Conservation (phyloP, 768 basidiomycete species). For the Inosperma sp. region DNA sequence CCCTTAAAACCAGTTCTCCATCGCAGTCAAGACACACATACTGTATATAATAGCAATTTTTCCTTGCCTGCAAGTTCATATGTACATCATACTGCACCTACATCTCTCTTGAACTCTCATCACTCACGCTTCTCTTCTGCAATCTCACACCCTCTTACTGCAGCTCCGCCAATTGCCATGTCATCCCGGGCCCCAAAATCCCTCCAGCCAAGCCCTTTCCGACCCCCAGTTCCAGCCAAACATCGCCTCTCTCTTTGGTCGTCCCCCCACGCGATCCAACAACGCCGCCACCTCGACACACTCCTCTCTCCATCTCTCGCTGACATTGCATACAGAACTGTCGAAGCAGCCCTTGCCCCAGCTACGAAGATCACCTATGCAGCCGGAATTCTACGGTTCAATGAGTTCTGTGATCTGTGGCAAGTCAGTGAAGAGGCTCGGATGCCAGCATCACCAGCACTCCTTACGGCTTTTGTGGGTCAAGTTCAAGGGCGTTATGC, state of each 20-base stretch:
- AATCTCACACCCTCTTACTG: background rate
- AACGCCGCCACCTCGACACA: background rate
- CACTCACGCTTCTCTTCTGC: background rate
- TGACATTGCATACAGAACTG: background rate
- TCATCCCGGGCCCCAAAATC: background rate
- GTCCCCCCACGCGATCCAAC: constrained; percentile 11
- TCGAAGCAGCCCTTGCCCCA: constrained; percentile 15
- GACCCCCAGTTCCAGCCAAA: constrained; percentile 16
- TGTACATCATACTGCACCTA: no score
- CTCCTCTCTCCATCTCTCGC: constrained; percentile 12
- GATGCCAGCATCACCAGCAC: constrained; percentile 27
- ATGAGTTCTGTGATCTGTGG: constrained; percentile 32
- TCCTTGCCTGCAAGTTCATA: no score
- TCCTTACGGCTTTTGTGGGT: constrained; percentile 25
- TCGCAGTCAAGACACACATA: no score
- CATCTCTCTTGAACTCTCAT: background rate
- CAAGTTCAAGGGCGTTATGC: constrained; percentile 1
- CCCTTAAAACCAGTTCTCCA: no score
- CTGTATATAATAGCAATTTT: no score
- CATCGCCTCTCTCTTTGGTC: constrained; percentile 16
- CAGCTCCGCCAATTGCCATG: no score
- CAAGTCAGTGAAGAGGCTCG: constrained; percentile 20
- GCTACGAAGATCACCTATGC: constrained; percentile 25
- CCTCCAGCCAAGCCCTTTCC: background rate
- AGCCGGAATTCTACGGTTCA: constrained; percentile 30